Evolutionary conservation across 2,329 filamentous ascomycete species (phyloP).

Genomic region (Aspergillus vadensis): DNA sequence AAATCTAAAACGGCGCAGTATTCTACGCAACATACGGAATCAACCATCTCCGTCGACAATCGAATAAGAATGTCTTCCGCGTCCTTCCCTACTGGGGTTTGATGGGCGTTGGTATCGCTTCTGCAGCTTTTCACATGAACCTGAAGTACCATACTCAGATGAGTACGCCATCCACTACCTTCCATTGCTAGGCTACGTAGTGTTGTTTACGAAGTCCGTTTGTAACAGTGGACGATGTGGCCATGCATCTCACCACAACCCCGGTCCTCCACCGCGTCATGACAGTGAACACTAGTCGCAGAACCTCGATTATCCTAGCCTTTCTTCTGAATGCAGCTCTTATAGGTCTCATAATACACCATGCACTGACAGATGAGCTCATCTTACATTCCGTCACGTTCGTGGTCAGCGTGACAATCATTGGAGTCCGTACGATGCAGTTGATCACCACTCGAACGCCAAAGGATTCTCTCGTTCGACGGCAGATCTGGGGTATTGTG

Average conservation of each 20-base stretch:
- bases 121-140: slow-evolving; percentile 27
- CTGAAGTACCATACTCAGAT: slow-evolving; percentile 35
- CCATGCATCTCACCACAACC: slow-evolving; percentile 26
- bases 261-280: slow-evolving; percentile 25
- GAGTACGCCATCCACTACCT: slow-evolving; percentile 17
- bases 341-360: slow-evolving; percentile 10
- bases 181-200: neutral
- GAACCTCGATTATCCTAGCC: slow-evolving; percentile 9
- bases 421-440: slow-evolving; percentile 20
- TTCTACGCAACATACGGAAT: slow-evolving; percentile 29
- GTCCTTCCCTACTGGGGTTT: slow-evolving; percentile 21
- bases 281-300: slow-evolving; percentile 16
- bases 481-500: slow-evolving; percentile 24
- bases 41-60: slow-evolving; percentile 9
- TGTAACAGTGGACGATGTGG: slow-evolving; percentile 25
- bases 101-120: slow-evolving; percentile 30
- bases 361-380: slow-evolving; percentile 24
- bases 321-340: slow-evolving; percentile 8
- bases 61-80: slow-evolving; percentile 7
- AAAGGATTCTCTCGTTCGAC: slow-evolving; percentile 11
- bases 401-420: slow-evolving; percentile 15
- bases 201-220: neutral
- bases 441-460: slow-evolving; percentile 16
- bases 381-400: slow-evolving; percentile 21
- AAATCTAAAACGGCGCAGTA: neutral